Conservation (phyloP, 352 stramenopile species). For the Phytopythium oedochilum region DNA sequence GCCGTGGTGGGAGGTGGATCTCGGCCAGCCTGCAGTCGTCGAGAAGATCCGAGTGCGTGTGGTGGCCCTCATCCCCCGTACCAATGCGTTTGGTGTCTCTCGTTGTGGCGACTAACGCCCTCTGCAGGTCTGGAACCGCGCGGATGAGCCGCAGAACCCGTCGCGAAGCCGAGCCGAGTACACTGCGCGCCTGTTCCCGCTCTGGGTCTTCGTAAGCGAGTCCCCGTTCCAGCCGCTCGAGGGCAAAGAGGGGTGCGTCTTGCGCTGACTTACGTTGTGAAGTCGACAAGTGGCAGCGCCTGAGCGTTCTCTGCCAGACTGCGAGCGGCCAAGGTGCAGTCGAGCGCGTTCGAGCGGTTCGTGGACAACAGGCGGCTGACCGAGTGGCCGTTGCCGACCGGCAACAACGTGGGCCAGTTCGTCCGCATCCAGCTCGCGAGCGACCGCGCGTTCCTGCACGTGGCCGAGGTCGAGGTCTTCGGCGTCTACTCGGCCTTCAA, state of each 20-base stretch:
- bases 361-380: constrained; percentile 69
- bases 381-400: constrained; percentile 84
- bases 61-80: too few species aligned
- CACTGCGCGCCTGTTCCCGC: constrained; percentile 83
- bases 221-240: constrained; percentile 79
- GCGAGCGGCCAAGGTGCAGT: constrained; percentile 77
- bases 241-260: constrained; percentile 67
- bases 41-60: constrained; percentile 58
- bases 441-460: constrained; percentile 84
- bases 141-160: constrained; percentile 82
- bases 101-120: background rate
- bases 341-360: constrained; percentile 78
- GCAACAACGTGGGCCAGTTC: constrained; percentile 78
- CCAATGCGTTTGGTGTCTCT: background rate
- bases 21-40: constrained; percentile 75
- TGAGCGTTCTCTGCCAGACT: too few species aligned
- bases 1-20: constrained; percentile 92
- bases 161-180: constrained; percentile 71
- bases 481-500: constrained; percentile 83
- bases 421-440: constrained; percentile 86
- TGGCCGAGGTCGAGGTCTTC: constrained; percentile 91
- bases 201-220: constrained; percentile 91
- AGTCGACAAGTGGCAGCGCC: too few species aligned
- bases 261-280: too few species aligned
- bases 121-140: constrained; percentile 85